These are phyloP conservation scores for Paramecium caudatum DNA, from an alignment of 73 alveolate species.

Conservation along the genomic window DNA sequence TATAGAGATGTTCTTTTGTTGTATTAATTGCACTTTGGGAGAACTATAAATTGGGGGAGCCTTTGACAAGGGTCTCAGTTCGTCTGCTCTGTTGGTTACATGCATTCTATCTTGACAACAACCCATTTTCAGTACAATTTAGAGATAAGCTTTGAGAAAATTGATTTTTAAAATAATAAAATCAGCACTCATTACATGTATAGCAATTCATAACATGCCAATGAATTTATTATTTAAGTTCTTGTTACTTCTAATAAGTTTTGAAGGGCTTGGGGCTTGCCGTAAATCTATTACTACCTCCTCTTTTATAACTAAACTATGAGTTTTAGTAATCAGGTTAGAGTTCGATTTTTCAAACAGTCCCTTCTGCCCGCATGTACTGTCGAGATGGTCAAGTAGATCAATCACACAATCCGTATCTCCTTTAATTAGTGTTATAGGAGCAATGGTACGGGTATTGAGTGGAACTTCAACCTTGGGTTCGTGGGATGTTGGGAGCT, in stretches of 20 bases:
- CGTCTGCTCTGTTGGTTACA: background rate
- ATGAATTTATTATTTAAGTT: conserved; percentile 27
- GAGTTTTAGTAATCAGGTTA: background rate
- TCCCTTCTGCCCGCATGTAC: conserved; percentile 12
- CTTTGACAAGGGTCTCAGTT: conserved; percentile 35
- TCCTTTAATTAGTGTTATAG: background rate
- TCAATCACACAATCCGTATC: conserved; percentile 14
- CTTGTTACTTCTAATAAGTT: background rate
- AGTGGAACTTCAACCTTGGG: background rate
- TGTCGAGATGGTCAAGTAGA: background rate
- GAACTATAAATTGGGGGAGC: background rate
- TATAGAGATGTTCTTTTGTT: background rate
- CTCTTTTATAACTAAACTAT: background rate
- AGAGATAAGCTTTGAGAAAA: conserved; percentile 42
- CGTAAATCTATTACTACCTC: conserved; percentile 25
- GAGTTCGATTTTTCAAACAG: background rate
- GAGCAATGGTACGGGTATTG: background rate
- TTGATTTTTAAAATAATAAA: conserved; percentile 44
- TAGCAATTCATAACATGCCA: conserved; percentile 39
- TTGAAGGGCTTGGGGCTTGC: conserved; percentile 34
- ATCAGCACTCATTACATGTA: background rate
- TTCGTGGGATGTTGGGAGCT: background rate
- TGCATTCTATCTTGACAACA: conserved; percentile 21
- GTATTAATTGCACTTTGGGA: background rate
- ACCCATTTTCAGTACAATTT: conserved; percentile 20